A percentile compares a stretch with the other conserved stretches of the same genome.
phyloP scores from a whole-genome alignment of 2,329 filamentous ascomycete species.

The Pyrenochaeta sp. region DNA sequence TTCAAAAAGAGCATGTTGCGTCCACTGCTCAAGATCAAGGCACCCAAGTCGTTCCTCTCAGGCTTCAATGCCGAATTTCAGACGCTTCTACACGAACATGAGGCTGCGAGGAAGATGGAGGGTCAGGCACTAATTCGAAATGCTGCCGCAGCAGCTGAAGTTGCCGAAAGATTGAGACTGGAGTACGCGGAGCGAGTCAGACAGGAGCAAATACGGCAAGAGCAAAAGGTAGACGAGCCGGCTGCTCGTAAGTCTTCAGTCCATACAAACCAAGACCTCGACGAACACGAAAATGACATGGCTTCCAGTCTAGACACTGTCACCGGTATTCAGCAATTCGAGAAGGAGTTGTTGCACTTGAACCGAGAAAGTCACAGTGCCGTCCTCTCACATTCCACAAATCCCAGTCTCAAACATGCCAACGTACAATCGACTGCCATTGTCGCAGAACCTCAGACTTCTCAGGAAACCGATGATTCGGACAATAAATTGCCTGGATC shows the following conservation, averaged over 20 bases:
- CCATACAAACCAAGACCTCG: not conserved
- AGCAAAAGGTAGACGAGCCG: constrained; percentile 1
- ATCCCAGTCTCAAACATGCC: too few species aligned
- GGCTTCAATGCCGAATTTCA: constrained; percentile 10
- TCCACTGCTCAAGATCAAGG: constrained; percentile 31
- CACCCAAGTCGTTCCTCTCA: constrained; percentile 18
- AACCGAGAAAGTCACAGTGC: too few species aligned
- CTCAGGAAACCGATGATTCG: too few species aligned
- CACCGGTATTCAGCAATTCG: constrained; percentile 18
- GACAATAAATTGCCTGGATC: too few species aligned
- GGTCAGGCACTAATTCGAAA: constrained; percentile 9
- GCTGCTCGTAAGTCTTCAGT: not conserved
- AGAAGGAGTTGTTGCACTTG: too few species aligned
- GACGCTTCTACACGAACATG: too few species aligned
- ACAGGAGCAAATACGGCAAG: not conserved
- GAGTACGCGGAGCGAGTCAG: not conserved
- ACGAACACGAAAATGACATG: not conserved
- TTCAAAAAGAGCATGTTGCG: constrained; percentile 11
- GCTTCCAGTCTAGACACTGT: constrained; percentile 8
- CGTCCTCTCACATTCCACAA: too few species aligned
- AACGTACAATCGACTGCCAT: too few species aligned
- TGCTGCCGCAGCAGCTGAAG: constrained; percentile 9
- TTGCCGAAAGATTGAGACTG: not conserved
- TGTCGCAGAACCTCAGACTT: too few species aligned
- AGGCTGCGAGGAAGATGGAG: constrained; percentile 12